These are phyloP conservation scores for Linnemannia zychae DNA, from an alignment of 192 early-diverging fungal genomes.

Conservation along the genomic window DNA sequence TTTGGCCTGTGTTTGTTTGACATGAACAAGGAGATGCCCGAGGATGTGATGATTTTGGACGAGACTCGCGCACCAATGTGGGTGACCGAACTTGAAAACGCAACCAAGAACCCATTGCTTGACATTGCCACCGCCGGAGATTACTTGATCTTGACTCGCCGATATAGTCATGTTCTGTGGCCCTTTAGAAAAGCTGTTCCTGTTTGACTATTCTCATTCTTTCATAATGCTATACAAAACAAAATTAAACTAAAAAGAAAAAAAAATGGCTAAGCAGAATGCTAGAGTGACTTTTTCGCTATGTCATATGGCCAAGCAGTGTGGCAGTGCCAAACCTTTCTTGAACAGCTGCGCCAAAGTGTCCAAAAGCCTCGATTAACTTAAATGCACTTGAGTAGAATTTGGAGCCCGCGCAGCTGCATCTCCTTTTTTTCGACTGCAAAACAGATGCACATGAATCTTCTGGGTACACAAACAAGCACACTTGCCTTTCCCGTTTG, in stretches of 20 bases:
- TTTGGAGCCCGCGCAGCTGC: no score
- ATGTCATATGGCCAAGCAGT: no score
- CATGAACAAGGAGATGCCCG: constrained; percentile 27
- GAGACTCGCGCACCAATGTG: background rate
- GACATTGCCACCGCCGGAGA: constrained; percentile 41
- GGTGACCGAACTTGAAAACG: constrained; percentile 20
- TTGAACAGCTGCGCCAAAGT: no score
- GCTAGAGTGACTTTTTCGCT: no score
- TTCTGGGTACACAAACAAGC: no score
- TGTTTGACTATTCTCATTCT: background rate
- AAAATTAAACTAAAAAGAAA: background rate
- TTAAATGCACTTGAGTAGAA: no score
- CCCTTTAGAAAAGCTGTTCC: constrained; percentile 13
- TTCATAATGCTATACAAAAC: background rate
- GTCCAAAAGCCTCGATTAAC: no score
- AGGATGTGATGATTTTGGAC: background rate
- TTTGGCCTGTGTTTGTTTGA: constrained; percentile 33
- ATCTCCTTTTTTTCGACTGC: no score
- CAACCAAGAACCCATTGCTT: constrained; percentile 10
- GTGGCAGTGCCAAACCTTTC: no score
- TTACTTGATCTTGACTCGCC: constrained; percentile 25
- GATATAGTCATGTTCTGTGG: constrained; percentile 29
- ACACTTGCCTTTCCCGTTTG: no score
- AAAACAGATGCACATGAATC: no score
- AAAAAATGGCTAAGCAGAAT: no score